Evolutionary conservation across 2,329 filamentous ascomycete species (phyloP).

Genomic region (Fusarium succisae): DNA sequence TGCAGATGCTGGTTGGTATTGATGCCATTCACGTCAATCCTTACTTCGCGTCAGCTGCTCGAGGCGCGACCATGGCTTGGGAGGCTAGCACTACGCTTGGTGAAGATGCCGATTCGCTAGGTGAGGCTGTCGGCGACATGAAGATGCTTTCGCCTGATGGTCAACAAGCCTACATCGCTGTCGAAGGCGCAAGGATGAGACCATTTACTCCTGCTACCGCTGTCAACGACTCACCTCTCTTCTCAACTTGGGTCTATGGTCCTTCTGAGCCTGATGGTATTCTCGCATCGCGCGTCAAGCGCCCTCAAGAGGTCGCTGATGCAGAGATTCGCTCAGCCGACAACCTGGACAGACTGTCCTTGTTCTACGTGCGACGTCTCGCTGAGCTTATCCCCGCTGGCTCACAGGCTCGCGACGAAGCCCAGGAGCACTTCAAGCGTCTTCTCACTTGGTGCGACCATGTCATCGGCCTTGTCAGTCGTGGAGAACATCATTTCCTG

Average conservation of each 20-base stretch:
- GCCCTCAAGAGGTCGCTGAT: neutral
- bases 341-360: neutral
- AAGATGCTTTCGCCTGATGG: neutral
- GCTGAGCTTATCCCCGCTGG: neutral
- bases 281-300: neutral
- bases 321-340: slow-evolving; percentile 7
- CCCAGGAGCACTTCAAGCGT: neutral
- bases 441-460: slow-evolving; percentile 6
- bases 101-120: neutral
- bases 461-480: neutral
- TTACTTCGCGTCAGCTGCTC: neutral
- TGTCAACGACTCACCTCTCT: neutral
- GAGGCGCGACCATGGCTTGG: neutral
- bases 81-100: neutral
- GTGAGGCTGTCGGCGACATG: neutral
- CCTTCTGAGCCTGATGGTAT: neutral
- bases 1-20: neutral
- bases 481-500: neutral
- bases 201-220: neutral
- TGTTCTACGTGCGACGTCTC: neutral
- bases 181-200: neutral
- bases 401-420: neutral
- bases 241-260: neutral
- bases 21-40: neutral
- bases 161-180: neutral